These are phyloP conservation scores for Neophaeococcomyces mojaviensis DNA, from an alignment of 2,329 filamentous ascomycete genomes.

Conservation along the genomic window DNA sequence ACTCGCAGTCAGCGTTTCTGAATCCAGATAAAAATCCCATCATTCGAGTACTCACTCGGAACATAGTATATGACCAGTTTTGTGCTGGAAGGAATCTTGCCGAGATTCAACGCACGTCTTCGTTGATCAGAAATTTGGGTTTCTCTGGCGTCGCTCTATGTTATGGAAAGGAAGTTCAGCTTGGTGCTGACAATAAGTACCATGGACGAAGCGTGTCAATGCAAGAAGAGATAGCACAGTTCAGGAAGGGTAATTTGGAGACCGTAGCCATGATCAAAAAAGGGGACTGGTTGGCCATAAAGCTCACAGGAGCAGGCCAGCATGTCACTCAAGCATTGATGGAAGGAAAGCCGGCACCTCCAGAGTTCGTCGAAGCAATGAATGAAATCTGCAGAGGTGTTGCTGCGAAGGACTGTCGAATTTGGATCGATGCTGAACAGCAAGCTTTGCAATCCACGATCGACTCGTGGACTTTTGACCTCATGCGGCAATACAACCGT, in stretches of 20 bases:
- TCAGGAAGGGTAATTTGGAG: conserved; percentile 47
- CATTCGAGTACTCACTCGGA: conserved; percentile 38
- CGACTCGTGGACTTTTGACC: conserved; percentile 45
- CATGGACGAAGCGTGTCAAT: conserved; percentile 26
- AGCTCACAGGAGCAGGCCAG: conserved; percentile 46
- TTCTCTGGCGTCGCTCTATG: conserved; percentile 48
- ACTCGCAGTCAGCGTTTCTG: conserved; percentile 37
- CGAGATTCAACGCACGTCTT: conserved; percentile 42
- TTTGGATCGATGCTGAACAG: conserved; percentile 50
- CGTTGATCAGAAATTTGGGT: conserved; percentile 41
- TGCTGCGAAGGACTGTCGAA: conserved; percentile 34
- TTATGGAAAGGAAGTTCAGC: conserved; percentile 45
- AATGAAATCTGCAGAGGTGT: conserved; percentile 38
- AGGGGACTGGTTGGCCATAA: conserved; percentile 47
- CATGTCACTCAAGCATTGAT: conserved; percentile 36
- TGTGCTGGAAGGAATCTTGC: conserved; percentile 45
- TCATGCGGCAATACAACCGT: conserved; percentile 47
- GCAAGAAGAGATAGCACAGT: conserved; percentile 33
- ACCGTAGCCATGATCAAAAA: conserved; percentile 46
- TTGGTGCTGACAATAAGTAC: conserved; percentile 28
- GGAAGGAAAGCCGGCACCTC: conserved; percentile 32
- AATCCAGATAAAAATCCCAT: conserved; percentile 44
- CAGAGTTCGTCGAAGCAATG: conserved; percentile 36
- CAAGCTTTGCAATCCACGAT: conserved; percentile 45
- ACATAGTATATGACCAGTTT: conserved; percentile 50